phyloP scores from a whole-genome alignment of 179 eudicot genomes.

The Spergularia azorica region DNA sequence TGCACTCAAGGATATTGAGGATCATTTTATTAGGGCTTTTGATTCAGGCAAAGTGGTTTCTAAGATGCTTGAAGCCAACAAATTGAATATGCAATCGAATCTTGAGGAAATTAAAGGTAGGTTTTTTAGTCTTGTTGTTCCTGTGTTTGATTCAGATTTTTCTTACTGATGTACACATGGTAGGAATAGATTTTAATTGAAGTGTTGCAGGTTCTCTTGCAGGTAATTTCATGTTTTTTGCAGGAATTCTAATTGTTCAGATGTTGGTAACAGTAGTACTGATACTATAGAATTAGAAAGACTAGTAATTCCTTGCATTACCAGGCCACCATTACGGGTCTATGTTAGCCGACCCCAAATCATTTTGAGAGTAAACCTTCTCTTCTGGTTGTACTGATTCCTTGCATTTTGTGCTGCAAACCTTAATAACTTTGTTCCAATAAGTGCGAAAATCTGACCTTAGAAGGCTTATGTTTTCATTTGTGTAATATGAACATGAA shows the following conservation, averaged over 20 bases:
- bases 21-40: slow-evolving; percentile 74
- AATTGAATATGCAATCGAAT: slow-evolving; percentile 73
- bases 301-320: too few species aligned
- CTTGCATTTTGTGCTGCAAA: not conserved
- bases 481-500: not conserved
- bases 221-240: not conserved
- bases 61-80: slow-evolving; percentile 84
- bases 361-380: not conserved
- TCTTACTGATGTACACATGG: not conserved
- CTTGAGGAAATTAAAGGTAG: slow-evolving; percentile 88
- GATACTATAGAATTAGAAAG: too few species aligned
- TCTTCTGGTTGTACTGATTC: not conserved
- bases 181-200: too few species aligned
- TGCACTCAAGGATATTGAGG: slow-evolving; percentile 86
- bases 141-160: not conserved
- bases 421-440: not conserved
- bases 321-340: not conserved
- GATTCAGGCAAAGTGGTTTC: slow-evolving; percentile 80
- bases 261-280: not conserved
- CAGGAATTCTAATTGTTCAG: not conserved
- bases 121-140: slow-evolving; percentile 6
- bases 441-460: slow-evolving; percentile 6
- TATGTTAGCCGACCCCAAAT: not conserved
- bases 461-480: not conserved
- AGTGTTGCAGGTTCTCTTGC: too few species aligned